Base-by-base conservation (phyloP, 2,329 filamentous ascomycete species). In the Neurospora sp. region DNA sequence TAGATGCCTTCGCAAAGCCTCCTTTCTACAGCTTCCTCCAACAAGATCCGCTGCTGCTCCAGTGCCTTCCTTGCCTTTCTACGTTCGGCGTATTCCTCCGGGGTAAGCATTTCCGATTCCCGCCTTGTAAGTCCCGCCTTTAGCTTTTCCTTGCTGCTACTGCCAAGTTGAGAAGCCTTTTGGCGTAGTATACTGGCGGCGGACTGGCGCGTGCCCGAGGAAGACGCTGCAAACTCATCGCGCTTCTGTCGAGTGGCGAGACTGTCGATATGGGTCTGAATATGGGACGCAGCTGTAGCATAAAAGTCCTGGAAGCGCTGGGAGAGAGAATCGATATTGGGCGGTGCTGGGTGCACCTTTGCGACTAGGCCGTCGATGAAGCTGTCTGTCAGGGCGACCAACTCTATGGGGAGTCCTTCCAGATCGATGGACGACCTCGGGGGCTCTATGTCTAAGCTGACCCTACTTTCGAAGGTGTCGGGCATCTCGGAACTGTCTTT, bases 251-350 rank as follows among this genome's bases (percentile, higher is more conserved):
- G 87, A 23, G 90, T 91, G 2, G 91, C 91, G 15, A 97, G 84
- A 2, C 91, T 88, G 41, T 90, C 91, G 73, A 97, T 92, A 78
- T 98, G 94, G 0, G 93, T 97, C 68, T 88, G 87, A 71, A 98
- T 94, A 75, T 96, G 92, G 1, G 89, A 86, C 11, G 93, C 91
- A 28, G 94, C 92, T 70, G 89, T 87, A 57, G 86, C 83, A 78
- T 99, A 99, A 79, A 98, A 99, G 70, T 97, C 93, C 80, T 99
- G 96, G 78, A 98, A 98, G 68, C 96, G 85, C n/a, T 88, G 86
- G 8, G 93, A 91, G 17, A 98, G 85, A 72, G 87, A 90, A 66
- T 97, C 93, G 77, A 96, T 91, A 66, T 88, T 92, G 0, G 96
- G 90, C 5, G 96, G 96, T 5, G 89, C 89, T 2, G 92, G 88